Percentiles rank a stretch among this genome's conserved stretches.
Conservation (phyloP, 192 early-diverging fungal species). For the Coemansia sp. region DNA sequence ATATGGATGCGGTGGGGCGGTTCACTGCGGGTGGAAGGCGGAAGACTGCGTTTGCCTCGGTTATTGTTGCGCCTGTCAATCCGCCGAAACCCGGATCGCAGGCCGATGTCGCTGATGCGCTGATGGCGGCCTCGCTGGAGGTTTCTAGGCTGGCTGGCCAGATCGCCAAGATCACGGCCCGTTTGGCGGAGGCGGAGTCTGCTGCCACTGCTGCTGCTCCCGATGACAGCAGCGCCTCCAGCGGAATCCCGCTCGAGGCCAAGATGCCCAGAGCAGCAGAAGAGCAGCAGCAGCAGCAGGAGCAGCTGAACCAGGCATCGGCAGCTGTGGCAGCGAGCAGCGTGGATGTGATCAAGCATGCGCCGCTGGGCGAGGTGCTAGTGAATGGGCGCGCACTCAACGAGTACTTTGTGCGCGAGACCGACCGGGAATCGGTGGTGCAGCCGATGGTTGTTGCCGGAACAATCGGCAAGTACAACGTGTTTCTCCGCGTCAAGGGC, state of each 20-base stretch:
- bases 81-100: not conserved
- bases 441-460: conserved; percentile 70
- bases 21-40: conserved; percentile 74
- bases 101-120: not conserved
- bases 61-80: not conserved
- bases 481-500: conserved; percentile 77
- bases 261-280: no score
- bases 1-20: conserved; percentile 69
- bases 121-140: not conserved
- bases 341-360: not conserved
- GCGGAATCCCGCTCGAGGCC: no score
- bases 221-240: no score
- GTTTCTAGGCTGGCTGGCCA: not conserved
- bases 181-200: no score
- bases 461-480: conserved; percentile 78
- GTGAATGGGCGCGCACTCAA: conserved; percentile 77
- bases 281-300: not conserved
- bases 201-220: no score
- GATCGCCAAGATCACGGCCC: not conserved
- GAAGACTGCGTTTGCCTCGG: conserved; percentile 63
- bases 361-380: conserved; percentile 59
- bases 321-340: not conserved
- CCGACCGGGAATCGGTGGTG: conserved; percentile 68
- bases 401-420: conserved; percentile 70
- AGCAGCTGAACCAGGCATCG: not conserved